phyloP scores from a whole-genome alignment of 75 land plant genomes.

The Pinus tabuliformis region DNA sequence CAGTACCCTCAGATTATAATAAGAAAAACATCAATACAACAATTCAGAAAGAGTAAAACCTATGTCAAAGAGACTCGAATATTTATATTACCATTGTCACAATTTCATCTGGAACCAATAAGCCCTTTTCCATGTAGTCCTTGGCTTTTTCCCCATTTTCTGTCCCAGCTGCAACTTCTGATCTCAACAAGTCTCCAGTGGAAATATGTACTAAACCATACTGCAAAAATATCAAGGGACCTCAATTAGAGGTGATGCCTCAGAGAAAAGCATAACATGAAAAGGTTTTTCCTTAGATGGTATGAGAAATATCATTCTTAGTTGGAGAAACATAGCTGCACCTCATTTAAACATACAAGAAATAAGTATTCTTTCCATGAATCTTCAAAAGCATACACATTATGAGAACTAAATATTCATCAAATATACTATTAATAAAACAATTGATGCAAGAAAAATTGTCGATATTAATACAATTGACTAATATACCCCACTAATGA shows the following conservation, averaged over 20 bases:
- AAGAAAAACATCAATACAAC: neutral
- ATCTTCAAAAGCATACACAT: neutral
- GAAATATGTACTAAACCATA: constrained; percentile 87
- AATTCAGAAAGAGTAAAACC: constrained; percentile 2
- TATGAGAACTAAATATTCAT: no score
- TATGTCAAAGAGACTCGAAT: neutral
- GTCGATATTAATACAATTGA: no score
- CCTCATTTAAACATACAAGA: neutral
- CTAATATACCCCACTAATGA: no score
- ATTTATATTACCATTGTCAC: constrained; percentile 51
- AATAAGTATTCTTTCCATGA: neutral
- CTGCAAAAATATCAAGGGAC: constrained; percentile 32
- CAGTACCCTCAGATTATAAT: constrained; percentile 4
- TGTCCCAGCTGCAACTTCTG: constrained; percentile 81
- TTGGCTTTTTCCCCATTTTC: constrained; percentile 81
- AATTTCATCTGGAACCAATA: constrained; percentile 89
- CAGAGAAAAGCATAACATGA: neutral
- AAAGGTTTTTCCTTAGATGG: neutral
- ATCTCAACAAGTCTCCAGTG: constrained; percentile 80
- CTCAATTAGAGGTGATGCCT: constrained; percentile 4
- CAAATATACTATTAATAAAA: no score
- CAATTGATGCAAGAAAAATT: no score
- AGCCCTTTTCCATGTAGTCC: constrained; percentile 78
- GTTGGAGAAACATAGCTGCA: neutral
- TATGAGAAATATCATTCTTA: neutral